Base-by-base conservation (phyloP, 805 yeast genomes). In the Starmerella riodocensis region DNA sequence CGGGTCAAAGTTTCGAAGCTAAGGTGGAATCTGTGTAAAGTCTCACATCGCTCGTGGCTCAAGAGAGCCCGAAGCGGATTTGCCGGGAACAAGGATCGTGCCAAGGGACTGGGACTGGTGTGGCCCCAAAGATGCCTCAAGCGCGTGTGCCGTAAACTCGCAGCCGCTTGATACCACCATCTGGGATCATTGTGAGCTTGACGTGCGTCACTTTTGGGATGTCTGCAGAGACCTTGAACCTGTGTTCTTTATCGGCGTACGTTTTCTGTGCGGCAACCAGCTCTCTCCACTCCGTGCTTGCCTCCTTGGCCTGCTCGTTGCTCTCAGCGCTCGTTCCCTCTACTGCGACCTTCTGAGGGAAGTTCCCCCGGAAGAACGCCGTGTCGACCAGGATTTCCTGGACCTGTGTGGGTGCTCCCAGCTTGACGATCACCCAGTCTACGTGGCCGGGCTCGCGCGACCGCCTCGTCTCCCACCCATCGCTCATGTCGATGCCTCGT, bases 381-480 rank as follows among this genome's bases (percentile, higher is more conserved):
- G 98, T 88, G 59, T 88, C 97, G 28, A 88, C 72, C 5, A 80
- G 69, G 28, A 86, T 61, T 42, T 70, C 65, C 20, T 68, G 62
- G 39, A 84, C 66, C 31, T 51, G 47, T 13, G 66, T 66, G 3
- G 83, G 66, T 25, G 77, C 73, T 16, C 95, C 96, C 38, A 88
- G 69, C 51, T 78, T 73, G 42, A 88, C 71, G 37, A 83, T 71
- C 2, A 75, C 94, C 95, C 95, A 88, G 65, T 88, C 98, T 28
- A 72, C 75, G 58, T 88, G 97, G 32, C 82, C 85, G 4, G 76
- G 72, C 11, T 64, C 66, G 57, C 97, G 71, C 2, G 95, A 84
- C 58, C 98, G 74, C 52, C 73, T 74, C 19, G 98, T 88, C 59
- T 88, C 98, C 98, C 98, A 88, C 12, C 98, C 98, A 56, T 91